Evolutionary conservation across 2,329 filamentous ascomycete genomes (phyloP).

Genomic region (Trichoderma aggressivum): DNA sequence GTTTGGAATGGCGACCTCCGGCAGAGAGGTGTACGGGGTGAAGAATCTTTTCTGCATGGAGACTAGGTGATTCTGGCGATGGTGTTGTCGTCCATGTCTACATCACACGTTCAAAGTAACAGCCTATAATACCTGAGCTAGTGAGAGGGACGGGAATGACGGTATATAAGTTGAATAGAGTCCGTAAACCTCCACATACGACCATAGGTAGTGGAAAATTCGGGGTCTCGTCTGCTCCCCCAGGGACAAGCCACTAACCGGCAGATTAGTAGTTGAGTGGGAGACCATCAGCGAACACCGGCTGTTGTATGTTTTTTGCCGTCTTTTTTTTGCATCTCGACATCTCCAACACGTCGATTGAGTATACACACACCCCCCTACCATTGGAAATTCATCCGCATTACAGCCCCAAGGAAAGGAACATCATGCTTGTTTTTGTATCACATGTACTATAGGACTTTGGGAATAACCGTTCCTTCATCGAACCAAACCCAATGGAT

Average conservation of each 20-base stretch:
- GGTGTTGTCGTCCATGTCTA: background rate
- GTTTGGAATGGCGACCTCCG: slow-evolving; percentile 63
- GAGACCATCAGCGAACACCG: no score
- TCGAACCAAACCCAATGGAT: background rate
- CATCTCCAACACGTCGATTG: no score
- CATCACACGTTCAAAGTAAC: background rate
- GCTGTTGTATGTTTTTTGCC: no score
- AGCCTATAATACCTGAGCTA: background rate
- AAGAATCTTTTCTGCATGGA: background rate
- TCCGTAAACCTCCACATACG: no score
- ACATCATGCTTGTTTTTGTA: background rate
- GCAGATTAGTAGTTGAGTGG: no score
- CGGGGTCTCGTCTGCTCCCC: no score
- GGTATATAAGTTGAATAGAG: no score
- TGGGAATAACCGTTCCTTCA: background rate
- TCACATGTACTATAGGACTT: background rate
- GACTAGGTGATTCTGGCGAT: background rate
- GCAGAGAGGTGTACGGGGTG: slow-evolving; percentile 63
- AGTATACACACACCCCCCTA: background rate
- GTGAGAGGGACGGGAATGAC: no score
- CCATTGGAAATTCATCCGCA: background rate
- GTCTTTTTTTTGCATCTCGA: no score
- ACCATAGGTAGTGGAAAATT: no score
- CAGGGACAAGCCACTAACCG: no score
- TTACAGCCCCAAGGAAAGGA: background rate